Evolutionary conservation across 352 stramenopile genomes (phyloP), one percentile per base, ranked within the genome.

Genomic region (Globisporangium recalcitrans): DNA sequence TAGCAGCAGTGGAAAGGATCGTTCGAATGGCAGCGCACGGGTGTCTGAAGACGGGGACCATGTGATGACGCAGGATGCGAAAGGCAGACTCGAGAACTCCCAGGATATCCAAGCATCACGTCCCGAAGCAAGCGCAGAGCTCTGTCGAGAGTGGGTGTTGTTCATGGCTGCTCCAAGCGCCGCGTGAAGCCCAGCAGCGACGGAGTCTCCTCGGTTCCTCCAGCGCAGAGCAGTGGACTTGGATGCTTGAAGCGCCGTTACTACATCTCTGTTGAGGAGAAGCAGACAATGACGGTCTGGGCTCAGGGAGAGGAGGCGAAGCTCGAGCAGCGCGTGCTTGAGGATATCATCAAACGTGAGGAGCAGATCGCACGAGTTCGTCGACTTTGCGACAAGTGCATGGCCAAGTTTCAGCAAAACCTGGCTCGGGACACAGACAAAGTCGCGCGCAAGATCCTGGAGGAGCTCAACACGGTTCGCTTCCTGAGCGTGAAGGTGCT

Each of bases 121-220:
- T 24, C 59, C 64, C 10, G 65, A 84, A 55, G 67, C 74, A 7
- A 80, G 57, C 53, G 68, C 77, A 0, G 51, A 67, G 19, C 60
- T 93, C 2, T 93, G 85, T 54, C 70, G 78, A 58, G 82, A 90
- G 60, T 93, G 85, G 85, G 77, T 91, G 0, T 48, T 91, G 1
- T 88, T 93, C 26, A 58, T 78, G 48, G 66, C 1, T 93, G 85
- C 55, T 82, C 74, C 4, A 75, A 63, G 26, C 56, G 63, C 22
- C 24, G 60, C 21, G 53, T 65, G 1, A 52, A 31, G 16, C 32
- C 26, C 21, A 14, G 3, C 21, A 14, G 3, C 4, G 26, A 27
- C 58, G 31, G 40, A 19, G n/a, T n/a, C n/a, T 36, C 40, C 7
- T 62, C 26, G 14, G 63, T 63, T 1, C 47, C 51, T 27, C 54